Conservation (phyloP, 2,329 filamentous ascomycete genomes). For the Lachnellula cervina region DNA sequence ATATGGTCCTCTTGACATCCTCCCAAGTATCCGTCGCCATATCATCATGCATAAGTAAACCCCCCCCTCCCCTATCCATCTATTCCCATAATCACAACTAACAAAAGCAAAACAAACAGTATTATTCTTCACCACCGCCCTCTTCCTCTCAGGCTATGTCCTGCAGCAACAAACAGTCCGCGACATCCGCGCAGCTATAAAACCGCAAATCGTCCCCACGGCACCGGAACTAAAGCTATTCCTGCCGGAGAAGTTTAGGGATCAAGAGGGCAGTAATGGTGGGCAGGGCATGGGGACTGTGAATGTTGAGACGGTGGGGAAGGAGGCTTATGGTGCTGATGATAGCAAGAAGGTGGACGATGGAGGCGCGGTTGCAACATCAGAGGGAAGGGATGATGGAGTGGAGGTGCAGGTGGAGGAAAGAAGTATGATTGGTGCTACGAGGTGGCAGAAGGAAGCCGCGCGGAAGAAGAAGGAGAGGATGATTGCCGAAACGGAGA, state of each 20-base stretch:
- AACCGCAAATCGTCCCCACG: slow-evolving; percentile 22
- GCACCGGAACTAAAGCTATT: slow-evolving; percentile 15
- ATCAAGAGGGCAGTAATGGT: slow-evolving; percentile 9
- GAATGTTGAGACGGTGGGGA: slow-evolving; percentile 7
- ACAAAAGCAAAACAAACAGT: slow-evolving; percentile 43
- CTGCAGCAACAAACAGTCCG: slow-evolving; percentile 82
- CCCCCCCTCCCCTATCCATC: not conserved
- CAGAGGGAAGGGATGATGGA: not conserved
- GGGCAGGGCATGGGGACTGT: not conserved
- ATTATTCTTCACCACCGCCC: slow-evolving; percentile 69
- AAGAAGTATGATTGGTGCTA: slow-evolving; percentile 20
- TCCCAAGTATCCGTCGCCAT: slow-evolving; percentile 66
- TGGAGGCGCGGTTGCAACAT: not conserved
- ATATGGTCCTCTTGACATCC: slow-evolving; percentile 53
- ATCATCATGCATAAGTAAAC: slow-evolving; percentile 58
- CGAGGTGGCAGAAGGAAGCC: slow-evolving; percentile 21
- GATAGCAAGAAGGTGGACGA: not conserved
- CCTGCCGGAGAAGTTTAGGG: slow-evolving; percentile 19
- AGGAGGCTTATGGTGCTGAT: not conserved
- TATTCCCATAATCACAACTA: slow-evolving; percentile 9
- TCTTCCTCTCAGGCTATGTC: slow-evolving; percentile 84
- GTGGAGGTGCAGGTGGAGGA: slow-evolving; percentile 9
- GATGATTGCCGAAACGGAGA: not conserved
- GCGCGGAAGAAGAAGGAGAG: slow-evolving; percentile 15
- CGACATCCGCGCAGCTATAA: slow-evolving; percentile 69